Base-by-base conservation (phyloP, 1,284 basidiomycete genomes). In the Neotropicomus parvogracilis region DNA sequence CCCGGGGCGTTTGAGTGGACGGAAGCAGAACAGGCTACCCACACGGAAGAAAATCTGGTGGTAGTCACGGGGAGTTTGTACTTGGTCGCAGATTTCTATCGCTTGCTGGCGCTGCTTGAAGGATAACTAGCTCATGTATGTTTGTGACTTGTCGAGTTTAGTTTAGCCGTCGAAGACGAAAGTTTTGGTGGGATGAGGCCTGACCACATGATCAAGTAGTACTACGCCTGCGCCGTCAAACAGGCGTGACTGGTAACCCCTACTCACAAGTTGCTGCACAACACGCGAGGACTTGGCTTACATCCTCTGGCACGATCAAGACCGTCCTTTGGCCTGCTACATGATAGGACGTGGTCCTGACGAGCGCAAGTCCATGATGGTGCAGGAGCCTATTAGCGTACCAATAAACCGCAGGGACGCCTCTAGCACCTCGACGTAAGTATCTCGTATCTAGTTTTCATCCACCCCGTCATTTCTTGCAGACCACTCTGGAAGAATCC, bases 1-100 rank as follows among this genome's bases (percentile, higher is more conserved):
- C 44, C 56, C 48, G 49, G 62, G 11, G 73, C 78, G 3, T 62
- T 83, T 41, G 57, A 67, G 40, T 81, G 78, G 79, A 68, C 71
- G 19, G 67, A 71, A 24, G 36, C 45, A 13, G 37, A 26, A 33
- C 56, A 47, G 13, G 37, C 43, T 43, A 21, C 42, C 24, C 26
- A 31, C 38, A 11, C 46, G 44, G 44, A 50, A 44, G 51, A 60
- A 59, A 69, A 70, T 21, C 58, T 88, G 49, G 75, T 85, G 0
- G 77, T 94, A 6, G 63, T 95, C 1, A 86, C 90, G n/a, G 93
- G 93, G 20, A 97, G 93, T 66, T 64, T 95, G 58, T 97, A 95
- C 68, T 77, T 95, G 38, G 88, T 92, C 3, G 91, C 91, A 14
- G 93, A 95, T 70, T 81, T 91, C 49, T 95, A 94, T 71, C 73